phyloP scores from a whole-genome alignment of 2,329 filamentous ascomycete genomes.

The Teratosphaeria gauchensis region DNA sequence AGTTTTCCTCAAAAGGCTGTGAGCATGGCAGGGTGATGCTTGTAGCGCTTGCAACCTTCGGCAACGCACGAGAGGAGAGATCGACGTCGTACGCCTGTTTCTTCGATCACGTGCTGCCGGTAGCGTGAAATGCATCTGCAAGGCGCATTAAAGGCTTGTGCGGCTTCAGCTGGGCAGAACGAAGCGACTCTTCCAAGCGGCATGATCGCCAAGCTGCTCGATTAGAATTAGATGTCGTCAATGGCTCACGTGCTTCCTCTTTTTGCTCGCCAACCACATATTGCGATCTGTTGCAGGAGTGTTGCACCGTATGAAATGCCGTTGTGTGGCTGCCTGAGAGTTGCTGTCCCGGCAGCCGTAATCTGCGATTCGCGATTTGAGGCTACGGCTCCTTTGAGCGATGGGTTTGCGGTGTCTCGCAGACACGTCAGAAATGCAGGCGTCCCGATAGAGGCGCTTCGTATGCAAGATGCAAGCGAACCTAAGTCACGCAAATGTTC shows the following conservation, averaged over 20 bases:
- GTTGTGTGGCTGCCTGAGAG: not conserved
- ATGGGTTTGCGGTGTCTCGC: not conserved
- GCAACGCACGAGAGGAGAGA: not conserved
- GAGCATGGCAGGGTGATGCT: not conserved
- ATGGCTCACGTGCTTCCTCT: not conserved
- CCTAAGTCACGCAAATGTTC: not conserved
- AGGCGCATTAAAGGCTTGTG: not conserved
- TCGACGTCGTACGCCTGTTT: not conserved
- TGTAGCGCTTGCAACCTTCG: not conserved
- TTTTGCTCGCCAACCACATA: too few species aligned
- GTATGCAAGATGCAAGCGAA: not conserved
- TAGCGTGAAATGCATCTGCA: not conserved
- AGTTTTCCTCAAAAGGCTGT: not conserved
- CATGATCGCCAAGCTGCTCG: not conserved
- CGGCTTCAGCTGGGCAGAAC: not conserved
- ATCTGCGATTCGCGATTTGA: not conserved
- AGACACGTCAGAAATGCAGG: not conserved
- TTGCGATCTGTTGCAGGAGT: not conserved
- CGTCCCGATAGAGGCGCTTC: not conserved
- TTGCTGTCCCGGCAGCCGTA: not conserved
- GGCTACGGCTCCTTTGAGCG: not conserved
- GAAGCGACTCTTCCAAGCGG: not conserved
- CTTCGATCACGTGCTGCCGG: not conserved
- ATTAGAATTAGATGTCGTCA: not conserved
- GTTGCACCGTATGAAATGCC: too few species aligned